Evolutionary conservation across 1,284 basidiomycete genomes (phyloP).

Genomic region (Pterulicium gracile): DNA sequence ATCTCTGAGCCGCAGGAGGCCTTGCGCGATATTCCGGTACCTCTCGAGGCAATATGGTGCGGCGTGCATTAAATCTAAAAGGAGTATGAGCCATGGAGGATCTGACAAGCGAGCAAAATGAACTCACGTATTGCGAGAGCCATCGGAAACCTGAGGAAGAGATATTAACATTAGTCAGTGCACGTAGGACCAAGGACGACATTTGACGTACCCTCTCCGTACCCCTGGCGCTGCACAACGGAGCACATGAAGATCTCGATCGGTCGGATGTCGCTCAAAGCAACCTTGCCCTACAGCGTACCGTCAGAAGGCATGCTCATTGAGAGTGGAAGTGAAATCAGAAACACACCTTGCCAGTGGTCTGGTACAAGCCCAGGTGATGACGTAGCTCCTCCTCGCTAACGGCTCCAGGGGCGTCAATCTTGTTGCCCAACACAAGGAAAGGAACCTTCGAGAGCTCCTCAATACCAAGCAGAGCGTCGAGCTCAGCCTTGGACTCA

Average conservation of each 20-base stretch:
- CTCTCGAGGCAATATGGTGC: too few species aligned
- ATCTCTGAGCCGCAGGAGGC: too few species aligned
- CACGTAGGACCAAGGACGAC: neutral
- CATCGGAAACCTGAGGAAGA: slow-evolving; percentile 75
- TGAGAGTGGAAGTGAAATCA: neutral
- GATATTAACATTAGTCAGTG: slow-evolving; percentile 6
- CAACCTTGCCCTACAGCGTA: slow-evolving; percentile 78
- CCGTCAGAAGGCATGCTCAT: neutral
- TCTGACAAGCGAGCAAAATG: too few species aligned
- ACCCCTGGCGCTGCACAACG: slow-evolving; percentile 97
- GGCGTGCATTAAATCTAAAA: too few species aligned
- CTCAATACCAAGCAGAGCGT: slow-evolving; percentile 91
- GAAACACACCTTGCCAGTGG: slow-evolving; percentile 85
- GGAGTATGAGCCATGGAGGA: too few species aligned
- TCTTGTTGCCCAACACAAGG: slow-evolving; percentile 99
- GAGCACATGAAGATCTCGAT: slow-evolving; percentile 99
- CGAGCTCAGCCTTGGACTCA: slow-evolving; percentile 95
- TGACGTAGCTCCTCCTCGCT: slow-evolving; percentile 97
- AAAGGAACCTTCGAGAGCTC: slow-evolving; percentile 94
- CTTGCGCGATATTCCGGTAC: too few species aligned
- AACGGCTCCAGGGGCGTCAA: slow-evolving; percentile 95
- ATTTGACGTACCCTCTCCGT: slow-evolving; percentile 73
- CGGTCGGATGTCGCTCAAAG: slow-evolving; percentile 92
- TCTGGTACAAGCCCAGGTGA: slow-evolving; percentile 93
- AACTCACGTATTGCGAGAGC: slow-evolving; percentile 89